Base-by-base conservation (phyloP, 257 asterid genomes). In the Ocimum tenuiflorum region DNA sequence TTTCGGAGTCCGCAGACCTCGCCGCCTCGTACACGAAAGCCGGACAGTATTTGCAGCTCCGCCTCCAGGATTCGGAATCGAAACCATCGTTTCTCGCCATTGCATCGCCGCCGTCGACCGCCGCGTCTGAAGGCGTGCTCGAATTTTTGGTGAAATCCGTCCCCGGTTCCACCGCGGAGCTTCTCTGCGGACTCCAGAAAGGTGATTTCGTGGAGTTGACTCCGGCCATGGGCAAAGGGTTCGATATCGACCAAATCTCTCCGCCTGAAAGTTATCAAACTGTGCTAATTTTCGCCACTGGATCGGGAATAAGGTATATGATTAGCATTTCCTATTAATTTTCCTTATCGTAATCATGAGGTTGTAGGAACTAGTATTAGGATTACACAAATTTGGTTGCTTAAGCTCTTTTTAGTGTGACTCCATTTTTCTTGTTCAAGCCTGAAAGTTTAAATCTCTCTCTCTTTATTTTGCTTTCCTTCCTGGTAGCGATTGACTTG, bases 41-140 rank as follows among this genome's bases (percentile, higher is more conserved):
- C 2, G 99, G 99, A 1, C 99, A 94, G 80, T 94, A 90, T 60
- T 74, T 94, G 35, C 99, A 94, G 89, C 88, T 94, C 65, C 87
- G 90, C 4, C 69, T 88, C 8, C 88, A 83, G 75, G 80, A 80
- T 56, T 69, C 78, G 2, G 80, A 77, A n/a, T 33, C 79, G 50
- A 89, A 80, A 50, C 95, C 97, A 4, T 72, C 99, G 19, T 86
- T 94, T 51, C 81, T 94, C 11, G 96, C 99, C 24, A 88, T 94
- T 9, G 96, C 97, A 1, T 90, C 99, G 17, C 91, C 97, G 51
- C 99, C 99, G 23, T 73, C 86, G 2, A 50, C 78, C 20, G 85
- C 98, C 8, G 80, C 74, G 29, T 65, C 85, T 2, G 75, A 80
- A 43, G 94, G 99, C 3, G 77, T 90, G 4, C 90, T 90, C 69